A percentile compares a stretch with the other conserved stretches of the same genome.
These are phyloP conservation scores for Taphrina flavorubra DNA, from an alignment of 1,139 yeast genomes.

Conservation along the genomic window DNA sequence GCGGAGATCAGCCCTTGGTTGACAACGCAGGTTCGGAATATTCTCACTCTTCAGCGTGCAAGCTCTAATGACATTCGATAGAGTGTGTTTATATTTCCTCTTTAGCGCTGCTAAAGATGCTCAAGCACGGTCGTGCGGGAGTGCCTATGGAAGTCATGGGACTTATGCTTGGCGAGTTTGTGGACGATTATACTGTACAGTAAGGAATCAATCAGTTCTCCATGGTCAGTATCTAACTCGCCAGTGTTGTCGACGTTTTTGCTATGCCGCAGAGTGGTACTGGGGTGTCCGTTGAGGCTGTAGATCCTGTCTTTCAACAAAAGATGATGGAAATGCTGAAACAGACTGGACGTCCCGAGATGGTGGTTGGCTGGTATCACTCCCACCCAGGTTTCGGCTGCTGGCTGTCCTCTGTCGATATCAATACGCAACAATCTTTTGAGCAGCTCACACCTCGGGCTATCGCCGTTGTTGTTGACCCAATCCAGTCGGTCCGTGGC, in stretches of 20 bases:
- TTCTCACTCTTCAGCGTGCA: not conserved
- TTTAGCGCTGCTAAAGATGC: conserved; percentile 75
- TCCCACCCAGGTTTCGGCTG: conserved; percentile 99
- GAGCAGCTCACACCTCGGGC: conserved; percentile 94
- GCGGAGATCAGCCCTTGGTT: conserved; percentile 36
- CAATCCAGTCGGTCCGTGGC: conserved; percentile 97
- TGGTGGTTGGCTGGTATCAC: conserved; percentile 99
- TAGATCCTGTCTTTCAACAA: conserved; percentile 97
- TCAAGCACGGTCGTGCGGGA: conserved; percentile 68
- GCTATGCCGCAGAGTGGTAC: conserved; percentile 67
- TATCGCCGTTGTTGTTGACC: conserved; percentile 97
- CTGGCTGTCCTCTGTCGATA: conserved; percentile 97
- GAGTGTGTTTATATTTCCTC: conserved; percentile 73
- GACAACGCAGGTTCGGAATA: conserved; percentile 32
- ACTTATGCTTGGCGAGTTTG: conserved; percentile 96
- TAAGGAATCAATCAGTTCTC: not conserved
- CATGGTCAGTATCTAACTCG: not conserved
- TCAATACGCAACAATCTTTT: conserved; percentile 94
- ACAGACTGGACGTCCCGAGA: conserved; percentile 93
- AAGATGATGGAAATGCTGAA: conserved; percentile 99
- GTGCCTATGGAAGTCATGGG: conserved; percentile 99
- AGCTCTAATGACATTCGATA: not conserved
- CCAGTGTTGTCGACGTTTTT: conserved; percentile 40
- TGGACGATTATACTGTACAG: conserved; percentile 92
- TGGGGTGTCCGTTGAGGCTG: conserved; percentile 98